A percentile compares a stretch with the other conserved stretches of the same genome.
phyloP scores from a whole-genome alignment of 345 rosid genomes.

The Physaria fendleri region DNA sequence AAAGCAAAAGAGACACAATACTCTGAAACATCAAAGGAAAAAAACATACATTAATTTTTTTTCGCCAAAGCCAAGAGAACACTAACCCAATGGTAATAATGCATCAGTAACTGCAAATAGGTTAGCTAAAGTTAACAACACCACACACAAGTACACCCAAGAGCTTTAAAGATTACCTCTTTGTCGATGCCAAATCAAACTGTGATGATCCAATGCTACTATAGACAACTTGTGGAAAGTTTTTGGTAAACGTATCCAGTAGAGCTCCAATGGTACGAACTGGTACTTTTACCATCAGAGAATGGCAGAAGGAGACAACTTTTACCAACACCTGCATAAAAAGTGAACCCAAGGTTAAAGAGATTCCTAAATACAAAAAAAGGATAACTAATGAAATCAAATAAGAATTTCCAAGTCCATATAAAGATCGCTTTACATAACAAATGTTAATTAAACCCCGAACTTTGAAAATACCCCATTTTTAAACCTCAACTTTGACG shows the following conservation, averaged over 20 bases:
- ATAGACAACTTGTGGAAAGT: too few species aligned
- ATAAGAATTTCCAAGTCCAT: not conserved
- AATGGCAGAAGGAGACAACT: conserved; percentile 94
- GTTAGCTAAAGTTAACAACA: too few species aligned
- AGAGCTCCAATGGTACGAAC: too few species aligned
- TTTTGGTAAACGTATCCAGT: too few species aligned
- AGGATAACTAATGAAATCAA: not conserved
- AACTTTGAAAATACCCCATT: too few species aligned
- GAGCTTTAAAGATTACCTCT: conserved; percentile 93
- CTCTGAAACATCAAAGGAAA: not conserved
- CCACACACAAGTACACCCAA: too few species aligned
- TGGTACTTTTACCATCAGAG: too few species aligned
- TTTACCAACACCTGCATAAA: conserved; percentile 78
- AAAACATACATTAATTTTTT: not conserved
- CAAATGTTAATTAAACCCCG: too few species aligned
- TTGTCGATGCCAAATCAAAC: too few species aligned
- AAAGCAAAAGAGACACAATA: not conserved
- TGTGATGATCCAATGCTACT: too few species aligned
- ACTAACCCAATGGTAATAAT: conserved; percentile 90
- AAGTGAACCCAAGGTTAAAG: not conserved
- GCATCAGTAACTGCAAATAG: too few species aligned
- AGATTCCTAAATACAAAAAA: conserved; percentile 10
- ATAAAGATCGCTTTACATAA: conserved; percentile 6
- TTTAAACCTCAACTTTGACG: too few species aligned
- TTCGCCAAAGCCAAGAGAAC: not conserved